Conservation (phyloP, 2,329 filamentous ascomycete genomes). For the Fusarium avenaceum region DNA sequence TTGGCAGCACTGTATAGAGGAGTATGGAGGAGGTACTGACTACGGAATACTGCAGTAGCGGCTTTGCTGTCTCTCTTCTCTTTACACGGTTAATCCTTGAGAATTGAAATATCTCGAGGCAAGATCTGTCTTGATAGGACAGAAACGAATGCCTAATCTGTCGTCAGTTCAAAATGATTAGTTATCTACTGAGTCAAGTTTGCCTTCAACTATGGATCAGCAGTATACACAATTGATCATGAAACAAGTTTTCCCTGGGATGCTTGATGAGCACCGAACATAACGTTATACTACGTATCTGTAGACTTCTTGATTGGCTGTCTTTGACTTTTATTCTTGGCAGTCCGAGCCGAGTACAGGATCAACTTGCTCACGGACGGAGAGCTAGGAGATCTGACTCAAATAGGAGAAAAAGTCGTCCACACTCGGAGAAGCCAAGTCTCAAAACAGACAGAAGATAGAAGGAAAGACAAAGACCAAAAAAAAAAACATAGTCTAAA, state of each 20-base stretch:
- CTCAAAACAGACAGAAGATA: not conserved
- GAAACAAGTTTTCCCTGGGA: not conserved
- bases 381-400: slow-evolving; percentile 9
- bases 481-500: too few species aligned
- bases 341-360: not conserved
- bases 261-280: slow-evolving; percentile 5
- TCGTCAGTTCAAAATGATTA: slow-evolving; percentile 1
- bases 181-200: not conserved
- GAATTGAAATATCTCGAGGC: not conserved
- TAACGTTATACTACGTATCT: slow-evolving; percentile 8
- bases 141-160: not conserved
- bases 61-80: too few species aligned
- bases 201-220: not conserved
- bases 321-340: too few species aligned
- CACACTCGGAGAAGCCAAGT: not conserved
- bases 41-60: too few species aligned
- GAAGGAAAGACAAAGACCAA: not conserved
- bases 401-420: slow-evolving; percentile 28
- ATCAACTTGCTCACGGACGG: slow-evolving; percentile 1
- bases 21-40: too few species aligned
- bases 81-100: not conserved
- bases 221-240: too few species aligned
- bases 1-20: not conserved
- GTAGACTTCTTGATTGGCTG: slow-evolving; percentile 4
- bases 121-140: not conserved